These are phyloP conservation scores for Eimeria acervulina DNA, from an alignment of 169 alveolate species.

Conservation along the genomic window DNA sequence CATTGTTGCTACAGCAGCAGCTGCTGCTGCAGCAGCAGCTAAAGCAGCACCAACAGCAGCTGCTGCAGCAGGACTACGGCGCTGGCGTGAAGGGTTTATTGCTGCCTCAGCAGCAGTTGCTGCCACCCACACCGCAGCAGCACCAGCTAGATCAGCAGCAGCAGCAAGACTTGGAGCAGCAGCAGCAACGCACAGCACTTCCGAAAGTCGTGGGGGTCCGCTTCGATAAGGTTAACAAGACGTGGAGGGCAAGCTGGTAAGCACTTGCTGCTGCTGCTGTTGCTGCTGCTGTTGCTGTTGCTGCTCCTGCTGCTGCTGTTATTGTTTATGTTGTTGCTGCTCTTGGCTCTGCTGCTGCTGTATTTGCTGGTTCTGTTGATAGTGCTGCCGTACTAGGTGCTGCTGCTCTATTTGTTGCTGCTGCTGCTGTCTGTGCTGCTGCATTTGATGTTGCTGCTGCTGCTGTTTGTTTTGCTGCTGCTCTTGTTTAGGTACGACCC, in stretches of 20 bases:
- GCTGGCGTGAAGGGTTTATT: conserved; percentile 32
- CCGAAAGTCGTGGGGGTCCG: conserved; percentile 80
- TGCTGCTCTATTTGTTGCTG: background rate
- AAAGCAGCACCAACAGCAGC: conserved; percentile 64
- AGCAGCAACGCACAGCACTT: conserved; percentile 61
- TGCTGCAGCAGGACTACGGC: conserved; percentile 67
- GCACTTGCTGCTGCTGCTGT: conserved; percentile 49
- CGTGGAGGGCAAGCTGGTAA: conserved; percentile 79
- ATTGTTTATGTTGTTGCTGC: background rate
- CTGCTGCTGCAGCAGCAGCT: conserved; percentile 67
- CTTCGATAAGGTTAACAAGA: conserved; percentile 77
- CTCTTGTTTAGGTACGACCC: conserved; percentile 43
- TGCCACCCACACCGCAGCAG: conserved; percentile 29
- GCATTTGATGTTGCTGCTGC: background rate
- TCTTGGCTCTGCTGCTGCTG: background rate
- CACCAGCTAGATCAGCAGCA: conserved; percentile 48
- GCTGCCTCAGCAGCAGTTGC: conserved; percentile 60
- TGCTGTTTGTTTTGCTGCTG: background rate
- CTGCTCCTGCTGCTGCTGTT: background rate
- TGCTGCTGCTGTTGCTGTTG: conserved; percentile 51
- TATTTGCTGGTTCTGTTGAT: background rate
- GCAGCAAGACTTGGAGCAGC: conserved; percentile 42
- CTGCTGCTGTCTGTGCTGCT: conserved; percentile 17
- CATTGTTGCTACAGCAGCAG: conserved; percentile 67
- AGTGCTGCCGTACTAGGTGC: background rate